Percentiles rank a stretch among this genome's conserved stretches.
Conservation (phyloP, 257 asterid species). For the Ligustrum vulgare region DNA sequence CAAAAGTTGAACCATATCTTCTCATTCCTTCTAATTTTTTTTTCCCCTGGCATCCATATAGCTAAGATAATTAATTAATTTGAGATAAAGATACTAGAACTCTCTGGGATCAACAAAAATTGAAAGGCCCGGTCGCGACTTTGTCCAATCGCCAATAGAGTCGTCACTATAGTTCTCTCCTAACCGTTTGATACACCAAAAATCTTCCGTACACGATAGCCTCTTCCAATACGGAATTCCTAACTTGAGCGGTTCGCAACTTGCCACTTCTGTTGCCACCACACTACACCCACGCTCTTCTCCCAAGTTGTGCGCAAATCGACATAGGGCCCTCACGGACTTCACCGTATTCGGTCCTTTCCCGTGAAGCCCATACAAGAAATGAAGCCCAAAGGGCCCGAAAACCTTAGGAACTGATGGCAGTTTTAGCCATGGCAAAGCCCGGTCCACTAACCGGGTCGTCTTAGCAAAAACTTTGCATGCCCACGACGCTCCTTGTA, state of each 20-base stretch:
- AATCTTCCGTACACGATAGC: slow-evolving; percentile 77
- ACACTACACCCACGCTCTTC: slow-evolving; percentile 63
- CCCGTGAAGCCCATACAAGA: slow-evolving; percentile 87
- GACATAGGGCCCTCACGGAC: slow-evolving; percentile 41
- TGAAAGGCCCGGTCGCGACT: slow-evolving; percentile 66
- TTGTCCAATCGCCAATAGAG: slow-evolving; percentile 83
- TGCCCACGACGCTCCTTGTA: slow-evolving; percentile 77
- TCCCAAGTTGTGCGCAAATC: slow-evolving; percentile 62
- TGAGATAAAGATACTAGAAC: slow-evolving; percentile 29
- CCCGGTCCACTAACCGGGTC: slow-evolving; percentile 76
- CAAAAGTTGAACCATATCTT: slow-evolving; percentile 48
- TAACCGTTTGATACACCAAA: slow-evolving; percentile 84
- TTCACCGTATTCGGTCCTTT: slow-evolving; percentile 58
- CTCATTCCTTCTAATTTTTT: slow-evolving; percentile 20
- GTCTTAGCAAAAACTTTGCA: slow-evolving; percentile 43
- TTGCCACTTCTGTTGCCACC: slow-evolving; percentile 87
- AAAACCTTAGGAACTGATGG: slow-evolving; percentile 79
- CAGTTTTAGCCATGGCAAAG: slow-evolving; percentile 58
- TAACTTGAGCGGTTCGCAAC: slow-evolving; percentile 54
- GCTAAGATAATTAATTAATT: background rate
- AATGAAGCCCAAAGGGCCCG: slow-evolving; percentile 81
- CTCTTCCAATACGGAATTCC: slow-evolving; percentile 83
- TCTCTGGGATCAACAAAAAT: slow-evolving; percentile 96
- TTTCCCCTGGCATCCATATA: background rate
- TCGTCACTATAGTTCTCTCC: slow-evolving; percentile 78